These are phyloP conservation scores for Jaltomata sinuosa DNA, from an alignment of 257 asterid species.

Conservation along the genomic window DNA sequence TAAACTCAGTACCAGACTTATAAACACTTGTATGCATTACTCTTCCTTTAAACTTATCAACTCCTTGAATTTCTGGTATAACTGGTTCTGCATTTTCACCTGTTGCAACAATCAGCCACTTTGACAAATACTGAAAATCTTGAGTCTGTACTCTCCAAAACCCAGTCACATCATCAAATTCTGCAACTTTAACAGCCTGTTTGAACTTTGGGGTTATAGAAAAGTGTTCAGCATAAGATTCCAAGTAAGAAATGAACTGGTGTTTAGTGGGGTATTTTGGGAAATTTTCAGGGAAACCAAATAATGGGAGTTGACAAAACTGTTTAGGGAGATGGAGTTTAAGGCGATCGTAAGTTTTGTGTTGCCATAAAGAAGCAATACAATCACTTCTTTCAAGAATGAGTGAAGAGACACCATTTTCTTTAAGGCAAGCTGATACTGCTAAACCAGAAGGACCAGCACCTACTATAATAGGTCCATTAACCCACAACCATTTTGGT, in stretches of 20 bases:
- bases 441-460: slow-evolving; percentile 97
- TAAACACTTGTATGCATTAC: slow-evolving; percentile 57
- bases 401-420: slow-evolving; percentile 48
- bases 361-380: slow-evolving; percentile 80
- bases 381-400: slow-evolving; percentile 70
- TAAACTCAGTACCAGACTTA: slow-evolving; percentile 48
- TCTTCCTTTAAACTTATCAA: slow-evolving; percentile 41
- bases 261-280: slow-evolving; percentile 71
- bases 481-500: slow-evolving; percentile 4
- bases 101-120: slow-evolving; percentile 70
- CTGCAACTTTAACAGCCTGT: slow-evolving; percentile 32
- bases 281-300: slow-evolving; percentile 43
- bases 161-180: slow-evolving; percentile 24
- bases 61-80: slow-evolving; percentile 54
- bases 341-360: slow-evolving; percentile 65
- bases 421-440: slow-evolving; percentile 70
- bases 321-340: slow-evolving; percentile 76
- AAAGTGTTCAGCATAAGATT: slow-evolving; percentile 48
- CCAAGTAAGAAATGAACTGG: slow-evolving; percentile 69
- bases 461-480: slow-evolving; percentile 74
- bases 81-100: slow-evolving; percentile 89
- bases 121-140: slow-evolving; percentile 22
- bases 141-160: slow-evolving; percentile 49
- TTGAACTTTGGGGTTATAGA: slow-evolving; percentile 44
- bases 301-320: slow-evolving; percentile 62